Conservation (phyloP, 2,329 filamentous ascomycete genomes). For the Metarhizium robertsii region DNA sequence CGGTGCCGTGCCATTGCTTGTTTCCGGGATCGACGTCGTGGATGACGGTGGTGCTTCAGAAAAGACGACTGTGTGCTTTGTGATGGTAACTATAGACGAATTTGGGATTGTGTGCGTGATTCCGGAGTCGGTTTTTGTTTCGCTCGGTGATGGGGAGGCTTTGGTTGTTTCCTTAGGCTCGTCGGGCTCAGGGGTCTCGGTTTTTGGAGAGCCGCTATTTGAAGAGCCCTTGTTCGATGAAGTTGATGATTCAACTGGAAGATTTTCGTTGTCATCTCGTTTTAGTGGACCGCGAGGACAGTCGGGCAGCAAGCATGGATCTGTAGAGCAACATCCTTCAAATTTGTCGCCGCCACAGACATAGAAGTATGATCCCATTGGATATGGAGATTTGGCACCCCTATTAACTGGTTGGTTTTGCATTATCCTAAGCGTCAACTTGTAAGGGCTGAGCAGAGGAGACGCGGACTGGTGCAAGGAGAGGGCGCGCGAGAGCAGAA, state of each 20-base stretch:
- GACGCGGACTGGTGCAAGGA: neutral
- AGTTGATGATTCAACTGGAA: neutral
- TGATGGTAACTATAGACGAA: slow-evolving; percentile 23
- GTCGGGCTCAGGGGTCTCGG: neutral
- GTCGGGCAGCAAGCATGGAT: slow-evolving; percentile 27
- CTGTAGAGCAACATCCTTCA: slow-evolving; percentile 34
- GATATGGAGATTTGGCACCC: slow-evolving; percentile 14
- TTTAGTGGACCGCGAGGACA: slow-evolving; percentile 18
- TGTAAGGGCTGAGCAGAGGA: neutral
- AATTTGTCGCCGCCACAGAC: slow-evolving; percentile 27
- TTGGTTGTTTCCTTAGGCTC: neutral
- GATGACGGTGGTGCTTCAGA: slow-evolving; percentile 16
- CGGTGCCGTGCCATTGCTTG: neutral
- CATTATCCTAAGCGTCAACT: neutral
- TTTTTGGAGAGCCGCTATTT: neutral
- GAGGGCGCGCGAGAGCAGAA: neutral
- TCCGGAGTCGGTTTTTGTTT: slow-evolving; percentile 25
- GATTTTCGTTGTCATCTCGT: neutral
- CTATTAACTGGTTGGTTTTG: neutral
- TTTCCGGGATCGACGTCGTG: neutral
- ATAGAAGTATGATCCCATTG: slow-evolving; percentile 24
- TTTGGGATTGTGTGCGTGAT: slow-evolving; percentile 27
- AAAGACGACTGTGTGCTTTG: slow-evolving; percentile 23
- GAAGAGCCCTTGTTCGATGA: neutral
- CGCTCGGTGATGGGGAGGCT: slow-evolving; percentile 3